Evolutionary conservation across 1,139 yeast genomes (phyloP).

Genomic region (Magnusiomyces suaveolens): DNA sequence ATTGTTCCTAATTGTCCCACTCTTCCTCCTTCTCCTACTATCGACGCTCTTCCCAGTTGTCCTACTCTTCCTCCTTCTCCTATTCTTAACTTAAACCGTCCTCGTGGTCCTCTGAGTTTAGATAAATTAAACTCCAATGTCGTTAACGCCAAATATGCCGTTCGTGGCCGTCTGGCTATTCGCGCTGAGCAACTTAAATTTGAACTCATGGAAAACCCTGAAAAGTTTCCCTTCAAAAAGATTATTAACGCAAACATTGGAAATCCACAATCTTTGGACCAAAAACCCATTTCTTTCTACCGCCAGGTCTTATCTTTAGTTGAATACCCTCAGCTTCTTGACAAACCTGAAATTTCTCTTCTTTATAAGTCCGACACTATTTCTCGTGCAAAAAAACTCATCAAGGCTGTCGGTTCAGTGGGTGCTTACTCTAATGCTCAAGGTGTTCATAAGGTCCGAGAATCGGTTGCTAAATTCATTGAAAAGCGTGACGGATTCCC

Average conservation of each 20-base stretch:
- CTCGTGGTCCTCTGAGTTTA: slow-evolving; percentile 21
- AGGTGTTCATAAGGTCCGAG: slow-evolving; percentile 63
- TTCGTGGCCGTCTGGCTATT: slow-evolving; percentile 86
- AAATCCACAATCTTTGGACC: slow-evolving; percentile 93
- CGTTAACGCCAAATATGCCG: slow-evolving; percentile 85
- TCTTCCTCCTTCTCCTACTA: no score
- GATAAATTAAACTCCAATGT: slow-evolving; percentile 63
- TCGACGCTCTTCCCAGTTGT: no score
- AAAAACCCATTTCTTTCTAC: slow-evolving; percentile 88
- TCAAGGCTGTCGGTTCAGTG: slow-evolving; percentile 61
- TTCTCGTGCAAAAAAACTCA: slow-evolving; percentile 52
- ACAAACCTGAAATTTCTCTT: slow-evolving; percentile 28
- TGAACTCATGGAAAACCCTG: slow-evolving; percentile 44
- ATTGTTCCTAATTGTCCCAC: no score
- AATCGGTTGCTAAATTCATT: slow-evolving; percentile 75
- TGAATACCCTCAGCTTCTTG: slow-evolving; percentile 69
- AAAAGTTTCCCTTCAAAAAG: slow-evolving; percentile 61
- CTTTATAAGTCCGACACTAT: slow-evolving; percentile 64
- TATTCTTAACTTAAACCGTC: no score
- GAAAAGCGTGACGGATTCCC: slow-evolving; percentile 57
- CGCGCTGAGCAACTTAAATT: slow-evolving; percentile 76
- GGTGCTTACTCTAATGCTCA: slow-evolving; percentile 95
- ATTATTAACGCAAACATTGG: slow-evolving; percentile 91
- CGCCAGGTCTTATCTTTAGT: slow-evolving; percentile 78
- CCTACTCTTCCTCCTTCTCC: no score